Evolutionary conservation across 805 yeast genomes (phyloP).

Genomic region (Cephaloascus albidus): DNA sequence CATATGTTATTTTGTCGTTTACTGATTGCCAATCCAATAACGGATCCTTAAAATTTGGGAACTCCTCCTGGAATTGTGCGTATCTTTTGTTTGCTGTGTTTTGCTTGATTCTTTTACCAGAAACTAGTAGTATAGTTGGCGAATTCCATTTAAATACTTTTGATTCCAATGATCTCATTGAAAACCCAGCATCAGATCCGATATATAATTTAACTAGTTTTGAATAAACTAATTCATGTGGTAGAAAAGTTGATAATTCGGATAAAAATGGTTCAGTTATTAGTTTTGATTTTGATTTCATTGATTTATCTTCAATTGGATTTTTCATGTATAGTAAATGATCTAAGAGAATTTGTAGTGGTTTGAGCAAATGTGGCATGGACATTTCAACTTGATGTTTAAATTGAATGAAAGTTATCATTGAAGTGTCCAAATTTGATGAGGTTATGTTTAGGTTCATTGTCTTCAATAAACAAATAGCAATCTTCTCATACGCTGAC

Average conservation of each 20-base stretch:
- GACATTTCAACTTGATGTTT: slow-evolving; percentile 7
- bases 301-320: slow-evolving; percentile 1
- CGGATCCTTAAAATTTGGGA: slow-evolving; percentile 21
- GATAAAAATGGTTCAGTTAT: slow-evolving; percentile 30
- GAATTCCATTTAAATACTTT: slow-evolving; percentile 87
- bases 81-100: slow-evolving; percentile 37
- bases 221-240: slow-evolving; percentile 29
- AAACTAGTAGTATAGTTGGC: slow-evolving; percentile 63
- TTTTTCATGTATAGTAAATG: slow-evolving; percentile 19
- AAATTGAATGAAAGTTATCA: slow-evolving; percentile 11
- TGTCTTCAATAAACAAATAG: slow-evolving; percentile 38
- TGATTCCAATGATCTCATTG: slow-evolving; percentile 78
- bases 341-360: slow-evolving; percentile 35
- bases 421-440: slow-evolving; percentile 8
- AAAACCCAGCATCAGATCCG: slow-evolving; percentile 76
- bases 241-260: slow-evolving; percentile 24
- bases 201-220: slow-evolving; percentile 53
- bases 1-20: slow-evolving; percentile 43
- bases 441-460: slow-evolving; percentile 29
- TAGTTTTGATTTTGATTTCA: slow-evolving; percentile 21
- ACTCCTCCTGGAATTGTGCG: slow-evolving; percentile 39
- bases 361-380: slow-evolving; percentile 33
- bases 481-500: slow-evolving; percentile 31
- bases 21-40: slow-evolving; percentile 25
- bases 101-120: slow-evolving; percentile 45